Conservation (phyloP, 2,329 filamentous ascomycete species). For the Hypoxylon sp. region DNA sequence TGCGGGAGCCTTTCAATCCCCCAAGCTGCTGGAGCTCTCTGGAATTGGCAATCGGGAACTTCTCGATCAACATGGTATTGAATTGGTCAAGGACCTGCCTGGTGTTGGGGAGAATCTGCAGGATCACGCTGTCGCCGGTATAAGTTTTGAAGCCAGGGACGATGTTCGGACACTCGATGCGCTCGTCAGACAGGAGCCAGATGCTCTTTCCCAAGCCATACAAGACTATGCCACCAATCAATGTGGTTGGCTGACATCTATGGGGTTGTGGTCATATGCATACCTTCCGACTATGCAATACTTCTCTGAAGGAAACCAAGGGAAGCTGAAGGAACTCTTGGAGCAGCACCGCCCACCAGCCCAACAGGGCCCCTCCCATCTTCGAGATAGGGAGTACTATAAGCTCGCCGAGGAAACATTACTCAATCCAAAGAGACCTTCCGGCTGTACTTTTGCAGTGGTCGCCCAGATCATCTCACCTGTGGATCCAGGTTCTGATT, state of each 20-base stretch:
- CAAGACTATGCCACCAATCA: constrained; percentile 27
- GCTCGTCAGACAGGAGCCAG: constrained; percentile 30
- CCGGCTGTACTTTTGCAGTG: background rate
- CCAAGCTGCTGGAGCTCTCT: constrained; percentile 55
- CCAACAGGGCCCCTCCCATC: background rate
- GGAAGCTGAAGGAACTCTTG: constrained; percentile 23
- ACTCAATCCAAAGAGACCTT: constrained; percentile 12
- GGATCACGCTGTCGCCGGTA: constrained; percentile 37
- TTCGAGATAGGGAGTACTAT: constrained; percentile 19
- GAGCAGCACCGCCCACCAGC: constrained; percentile 5
- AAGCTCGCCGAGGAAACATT: constrained; percentile 30
- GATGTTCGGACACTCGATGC: constrained; percentile 32
- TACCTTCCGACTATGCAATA: constrained; percentile 32
- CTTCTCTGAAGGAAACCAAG: constrained; percentile 1
- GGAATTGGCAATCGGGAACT: constrained; percentile 46
- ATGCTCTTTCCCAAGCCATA: constrained; percentile 27
- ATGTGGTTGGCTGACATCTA: constrained; percentile 29
- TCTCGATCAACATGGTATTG: constrained; percentile 23
- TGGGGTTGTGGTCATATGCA: constrained; percentile 34
- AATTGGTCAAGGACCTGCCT: constrained; percentile 29
- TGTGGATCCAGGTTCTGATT: background rate
- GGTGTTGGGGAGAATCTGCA: constrained; percentile 43
- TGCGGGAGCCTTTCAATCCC: constrained; percentile 38
- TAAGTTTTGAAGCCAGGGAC: constrained; percentile 29
- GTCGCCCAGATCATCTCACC: background rate